Base-by-base conservation (phyloP, 2,329 filamentous ascomycete species). In the Monilinia polystroma region DNA sequence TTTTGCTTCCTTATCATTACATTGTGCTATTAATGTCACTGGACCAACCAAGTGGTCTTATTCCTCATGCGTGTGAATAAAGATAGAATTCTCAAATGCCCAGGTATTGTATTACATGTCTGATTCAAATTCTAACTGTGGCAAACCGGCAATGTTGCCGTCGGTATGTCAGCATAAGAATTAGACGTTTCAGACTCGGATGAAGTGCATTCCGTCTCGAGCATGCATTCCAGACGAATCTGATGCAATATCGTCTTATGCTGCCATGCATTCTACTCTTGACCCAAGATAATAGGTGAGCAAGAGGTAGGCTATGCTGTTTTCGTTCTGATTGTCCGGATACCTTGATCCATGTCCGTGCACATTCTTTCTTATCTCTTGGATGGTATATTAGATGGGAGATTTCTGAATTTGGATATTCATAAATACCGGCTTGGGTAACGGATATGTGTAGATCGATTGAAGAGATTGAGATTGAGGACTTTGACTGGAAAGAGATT, bases 181-280 rank as follows among this genome's bases (percentile, higher is more conserved):
- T 59, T 8, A 43, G 5, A 18, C 29, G 41, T 57, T 38, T 58
- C 54, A 41, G 32, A 14, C 63, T 59, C 63, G 63, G 63, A 65
- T 65, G 45, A 65, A 59, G 54, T 45, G 43, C 29, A n/a, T 20
- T 29, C n/a, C 32, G 63, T 52, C 20, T 59, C 63, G 14, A 65
- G n/a, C 29, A 38, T 47, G 35, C 38, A 57, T 64, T 64, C 62
- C 38, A 47, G 18, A 56, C 62, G 38, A 47, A 7, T 64, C 4
- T 47, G 38, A 64, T 55, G 5, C 26, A 8, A 26, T 32, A 54
- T 43, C 60, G 32, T 56, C 49, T 29, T 20, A 63, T 43, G 20
- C 23, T 47, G 35, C 35, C 29, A 63, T 54, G 26, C 51, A 47
- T 32, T 45, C 12, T 41, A 11, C 49, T 32, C 43, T 3, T 47